phyloP scores from a whole-genome alignment of 2,329 filamentous ascomycete species.

The Colletotrichum chrysophilum region DNA sequence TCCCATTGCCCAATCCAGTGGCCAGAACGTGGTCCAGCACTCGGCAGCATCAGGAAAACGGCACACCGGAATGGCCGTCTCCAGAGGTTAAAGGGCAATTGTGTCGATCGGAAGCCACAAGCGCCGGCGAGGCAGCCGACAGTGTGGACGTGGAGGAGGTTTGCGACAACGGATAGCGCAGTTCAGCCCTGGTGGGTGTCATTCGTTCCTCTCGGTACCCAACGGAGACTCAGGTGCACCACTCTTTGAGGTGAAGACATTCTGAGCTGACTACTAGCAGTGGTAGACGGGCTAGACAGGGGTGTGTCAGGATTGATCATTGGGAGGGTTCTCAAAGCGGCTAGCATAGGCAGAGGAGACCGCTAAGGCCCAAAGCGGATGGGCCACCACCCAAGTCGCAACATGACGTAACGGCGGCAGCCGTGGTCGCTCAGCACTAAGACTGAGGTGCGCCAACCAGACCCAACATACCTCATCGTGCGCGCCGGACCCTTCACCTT shows the following conservation, averaged over 20 bases:
- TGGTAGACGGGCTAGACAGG: background rate
- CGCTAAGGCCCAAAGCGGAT: conserved; percentile 13
- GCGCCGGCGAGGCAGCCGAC: background rate
- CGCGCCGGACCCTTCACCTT: background rate
- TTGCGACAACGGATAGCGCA: background rate
- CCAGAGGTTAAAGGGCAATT: background rate
- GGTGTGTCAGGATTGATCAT: background rate
- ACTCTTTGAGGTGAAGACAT: background rate
- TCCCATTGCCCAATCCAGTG: background rate
- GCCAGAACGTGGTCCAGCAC: background rate
- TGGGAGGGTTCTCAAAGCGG: background rate
- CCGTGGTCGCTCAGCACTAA: conserved; percentile 7
- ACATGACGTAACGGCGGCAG: conserved; percentile 16
- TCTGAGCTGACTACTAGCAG: background rate
- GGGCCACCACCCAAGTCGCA: background rate
- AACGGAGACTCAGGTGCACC: background rate
- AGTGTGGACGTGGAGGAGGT: background rate
- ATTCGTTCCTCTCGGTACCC: background rate
- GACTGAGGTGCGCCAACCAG: background rate
- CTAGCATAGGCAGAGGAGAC: background rate
- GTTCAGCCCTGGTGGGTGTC: background rate
- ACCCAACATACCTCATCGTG: conserved; percentile 3
- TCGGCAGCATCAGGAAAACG: background rate
- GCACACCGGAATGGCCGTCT: background rate
- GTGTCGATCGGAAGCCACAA: conserved; percentile 11